Evolutionary conservation across 805 yeast species (phyloP).

Genomic region (Metschnikowia colocasiae): DNA sequence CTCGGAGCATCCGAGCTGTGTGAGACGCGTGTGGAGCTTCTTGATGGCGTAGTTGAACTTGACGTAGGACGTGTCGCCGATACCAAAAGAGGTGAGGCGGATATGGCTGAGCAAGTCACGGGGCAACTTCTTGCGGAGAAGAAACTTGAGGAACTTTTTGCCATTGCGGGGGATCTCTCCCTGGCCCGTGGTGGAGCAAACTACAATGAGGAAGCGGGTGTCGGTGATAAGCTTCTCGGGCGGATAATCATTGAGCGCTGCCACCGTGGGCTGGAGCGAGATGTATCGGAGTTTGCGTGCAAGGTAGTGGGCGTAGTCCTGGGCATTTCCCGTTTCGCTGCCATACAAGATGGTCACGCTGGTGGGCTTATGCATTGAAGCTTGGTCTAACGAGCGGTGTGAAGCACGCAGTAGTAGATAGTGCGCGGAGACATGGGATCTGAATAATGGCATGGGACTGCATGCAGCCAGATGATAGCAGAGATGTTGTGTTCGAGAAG

Average conservation of each 20-base stretch:
- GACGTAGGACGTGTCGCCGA: slow-evolving; percentile 92
- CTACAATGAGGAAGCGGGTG: slow-evolving; percentile 45
- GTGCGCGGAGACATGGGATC: background rate
- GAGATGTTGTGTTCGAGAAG: no score
- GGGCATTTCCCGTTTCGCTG: slow-evolving; percentile 89
- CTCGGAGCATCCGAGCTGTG: slow-evolving; percentile 79
- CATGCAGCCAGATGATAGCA: no score
- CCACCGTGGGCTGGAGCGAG: slow-evolving; percentile 46
- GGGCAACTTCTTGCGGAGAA: slow-evolving; percentile 65
- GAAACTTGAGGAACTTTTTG: slow-evolving; percentile 65
- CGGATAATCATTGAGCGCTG: slow-evolving; percentile 59
- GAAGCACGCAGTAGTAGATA: background rate
- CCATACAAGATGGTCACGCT: slow-evolving; percentile 70
- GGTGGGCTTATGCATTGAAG: background rate
- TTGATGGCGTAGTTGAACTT: slow-evolving; percentile 84
- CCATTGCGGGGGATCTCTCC: slow-evolving; percentile 87
- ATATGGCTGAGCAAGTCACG: slow-evolving; percentile 56
- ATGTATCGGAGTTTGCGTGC: slow-evolving; percentile 52
- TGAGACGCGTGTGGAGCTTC: slow-evolving; percentile 72
- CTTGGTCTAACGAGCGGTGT: background rate
- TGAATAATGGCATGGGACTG: no score
- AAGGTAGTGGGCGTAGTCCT: slow-evolving; percentile 72
- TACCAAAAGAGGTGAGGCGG: slow-evolving; percentile 71
- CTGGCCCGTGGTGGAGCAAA: slow-evolving; percentile 93
- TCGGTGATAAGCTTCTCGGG: slow-evolving; percentile 49